Evolutionary conservation across 352 stramenopile species (phyloP).

Genomic region (Blastocystis sp.): DNA sequence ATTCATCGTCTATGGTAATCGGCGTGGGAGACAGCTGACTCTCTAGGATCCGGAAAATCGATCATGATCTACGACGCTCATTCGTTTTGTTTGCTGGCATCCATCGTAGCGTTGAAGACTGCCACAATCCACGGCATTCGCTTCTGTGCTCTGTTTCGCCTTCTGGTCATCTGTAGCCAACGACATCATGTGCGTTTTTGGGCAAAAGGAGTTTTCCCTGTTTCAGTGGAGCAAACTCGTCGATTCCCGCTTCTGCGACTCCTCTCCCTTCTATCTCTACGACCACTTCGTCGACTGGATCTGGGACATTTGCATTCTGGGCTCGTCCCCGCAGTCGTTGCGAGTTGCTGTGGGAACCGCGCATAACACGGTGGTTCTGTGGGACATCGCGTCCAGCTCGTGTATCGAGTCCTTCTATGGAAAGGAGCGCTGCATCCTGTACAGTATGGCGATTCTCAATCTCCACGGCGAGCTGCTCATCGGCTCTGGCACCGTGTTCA

Average conservation of each 20-base stretch:
- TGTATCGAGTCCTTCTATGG: conserved; percentile 10
- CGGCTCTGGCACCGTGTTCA: conserved; percentile 70
- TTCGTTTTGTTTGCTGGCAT: not conserved
- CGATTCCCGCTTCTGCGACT: not conserved
- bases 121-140: conserved; percentile 65
- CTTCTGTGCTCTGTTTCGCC: conserved; percentile 4
- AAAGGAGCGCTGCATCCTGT: conserved; percentile 68
- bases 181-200: conserved; percentile 52
- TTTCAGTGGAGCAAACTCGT: conserved; percentile 32
- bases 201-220: conserved; percentile 54
- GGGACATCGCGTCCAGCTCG: not conserved
- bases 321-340: not conserved
- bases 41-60: conserved; percentile 44
- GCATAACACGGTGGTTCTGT: conserved; percentile 67
- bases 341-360: conserved; percentile 50
- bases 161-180: not conserved
- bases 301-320: conserved; percentile 58
- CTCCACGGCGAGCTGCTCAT: conserved; percentile 51
- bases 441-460: conserved; percentile 55
- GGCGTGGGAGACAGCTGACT: not conserved
- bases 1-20: conserved; percentile 71
- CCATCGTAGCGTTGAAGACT: not conserved
- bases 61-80: conserved; percentile 55
- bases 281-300: conserved; percentile 69
- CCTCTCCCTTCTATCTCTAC: not conserved